phyloP scores from a whole-genome alignment of 2,329 filamentous ascomycete species.

The Zasmidium cellare region DNA sequence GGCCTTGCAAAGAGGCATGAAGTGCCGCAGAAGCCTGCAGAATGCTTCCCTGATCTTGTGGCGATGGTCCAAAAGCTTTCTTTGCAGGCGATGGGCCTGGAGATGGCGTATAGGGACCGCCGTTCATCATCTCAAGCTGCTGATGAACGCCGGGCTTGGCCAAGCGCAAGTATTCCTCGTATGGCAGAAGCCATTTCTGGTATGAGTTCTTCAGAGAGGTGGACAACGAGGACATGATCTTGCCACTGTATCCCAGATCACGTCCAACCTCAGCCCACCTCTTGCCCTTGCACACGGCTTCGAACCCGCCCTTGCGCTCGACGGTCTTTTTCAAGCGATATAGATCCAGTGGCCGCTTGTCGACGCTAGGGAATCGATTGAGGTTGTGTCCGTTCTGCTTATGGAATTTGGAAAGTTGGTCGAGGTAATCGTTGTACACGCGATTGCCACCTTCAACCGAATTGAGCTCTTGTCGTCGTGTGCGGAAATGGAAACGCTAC shows the following conservation, averaged over 20 bases:
- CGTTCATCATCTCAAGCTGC: constrained; percentile 88
- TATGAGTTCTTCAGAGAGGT: constrained; percentile 98
- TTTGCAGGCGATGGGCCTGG: constrained; percentile 75
- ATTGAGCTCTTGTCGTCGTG: constrained; percentile 93
- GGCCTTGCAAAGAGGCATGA: constrained; percentile 54
- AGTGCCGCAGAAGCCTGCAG: constrained; percentile 58
- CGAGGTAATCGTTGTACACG: constrained; percentile 92
- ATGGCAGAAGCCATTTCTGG: constrained; percentile 93
- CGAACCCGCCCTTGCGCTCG: constrained; percentile 90
- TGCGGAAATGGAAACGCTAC: constrained; percentile 95
- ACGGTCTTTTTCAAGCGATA: constrained; percentile 97
- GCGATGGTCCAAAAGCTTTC: constrained; percentile 49
- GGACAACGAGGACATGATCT: constrained; percentile 98
- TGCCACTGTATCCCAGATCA: constrained; percentile 95
- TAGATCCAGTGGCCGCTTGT: constrained; percentile 93
- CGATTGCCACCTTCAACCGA: constrained; percentile 97
- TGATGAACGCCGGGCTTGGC: constrained; percentile 97
- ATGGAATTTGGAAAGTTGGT: constrained; percentile 93
- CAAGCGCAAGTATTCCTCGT: constrained; percentile 87
- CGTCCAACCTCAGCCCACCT: constrained; percentile 99
- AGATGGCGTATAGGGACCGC: constrained; percentile 80
- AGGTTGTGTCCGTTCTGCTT: constrained; percentile 94
- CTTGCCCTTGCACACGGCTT: constrained; percentile 94
- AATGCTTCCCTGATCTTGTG: constrained; percentile 65
- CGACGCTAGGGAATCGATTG: constrained; percentile 91